A percentile compares a stretch with the other conserved stretches of the same genome.
Evolutionary conservation across 805 yeast species (phyloP).

Genomic region (Candida awuae): DNA sequence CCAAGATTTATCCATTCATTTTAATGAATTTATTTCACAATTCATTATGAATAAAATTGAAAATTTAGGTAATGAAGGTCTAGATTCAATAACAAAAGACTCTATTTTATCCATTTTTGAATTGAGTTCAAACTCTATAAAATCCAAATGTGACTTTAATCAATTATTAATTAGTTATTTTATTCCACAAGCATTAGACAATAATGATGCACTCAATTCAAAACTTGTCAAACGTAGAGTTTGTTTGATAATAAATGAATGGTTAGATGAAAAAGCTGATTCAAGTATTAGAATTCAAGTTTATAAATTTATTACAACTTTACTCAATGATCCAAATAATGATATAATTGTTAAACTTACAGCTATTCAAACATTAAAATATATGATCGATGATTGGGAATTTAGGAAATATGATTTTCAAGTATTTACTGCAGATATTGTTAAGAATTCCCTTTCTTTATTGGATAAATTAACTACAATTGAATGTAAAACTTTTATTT

Average conservation of each 20-base stretch:
- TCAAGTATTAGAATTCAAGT: constrained; percentile 44
- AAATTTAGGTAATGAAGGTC: constrained; percentile 26
- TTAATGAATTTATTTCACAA: constrained; percentile 45
- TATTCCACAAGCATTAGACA: constrained; percentile 53
- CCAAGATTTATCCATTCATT: constrained; percentile 60
- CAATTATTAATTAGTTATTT: constrained; percentile 49
- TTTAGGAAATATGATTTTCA: constrained; percentile 61
- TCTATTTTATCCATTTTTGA: constrained; percentile 79
- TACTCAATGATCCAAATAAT: constrained; percentile 35
- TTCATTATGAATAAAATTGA: constrained; percentile 55
- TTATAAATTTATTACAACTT: constrained; percentile 46
- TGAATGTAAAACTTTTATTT: constrained; percentile 68
- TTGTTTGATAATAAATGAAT: constrained; percentile 68
- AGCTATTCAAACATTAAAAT: constrained; percentile 59
- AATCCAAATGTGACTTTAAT: constrained; percentile 62
- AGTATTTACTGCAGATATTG: constrained; percentile 51
- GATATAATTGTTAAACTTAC: constrained; percentile 80
- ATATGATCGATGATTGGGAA: constrained; percentile 79
- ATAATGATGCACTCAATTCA: constrained; percentile 37
- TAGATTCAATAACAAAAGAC: constrained; percentile 61
- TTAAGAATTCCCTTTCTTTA: constrained; percentile 41
- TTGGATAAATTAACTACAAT: constrained; percentile 46
- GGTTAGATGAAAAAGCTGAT: constrained; percentile 39
- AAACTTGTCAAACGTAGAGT: constrained; percentile 69
- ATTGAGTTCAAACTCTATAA: constrained; percentile 58